Evolutionary conservation across 768 basidiomycete genomes (phyloP), one percentile per base, ranked within the genome.

Genomic region (Auriscalpium orientale): DNA sequence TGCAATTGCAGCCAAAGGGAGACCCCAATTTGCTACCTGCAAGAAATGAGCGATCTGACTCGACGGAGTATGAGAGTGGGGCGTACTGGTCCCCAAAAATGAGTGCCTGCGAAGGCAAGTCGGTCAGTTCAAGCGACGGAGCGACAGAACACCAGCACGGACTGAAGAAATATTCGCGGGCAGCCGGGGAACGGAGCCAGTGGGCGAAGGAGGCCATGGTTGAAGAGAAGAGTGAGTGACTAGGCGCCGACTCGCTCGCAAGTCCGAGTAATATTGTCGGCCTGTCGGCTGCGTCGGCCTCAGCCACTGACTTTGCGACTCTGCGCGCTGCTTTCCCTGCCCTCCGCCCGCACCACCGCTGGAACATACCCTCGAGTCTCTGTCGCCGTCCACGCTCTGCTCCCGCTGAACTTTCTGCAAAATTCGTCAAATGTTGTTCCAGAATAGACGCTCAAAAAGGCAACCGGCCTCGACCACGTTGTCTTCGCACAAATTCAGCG

Each of bases 21-120:
- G 81, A 65, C 95, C 95, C 91, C 95, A 99, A 77, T 99, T 99
- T 58, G 95, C 95, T 58, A 94, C 86, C 95, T 95, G 66, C 50
- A 36, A 40, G 38, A 55, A 50, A 64, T 59, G 57, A 22, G 34
- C 37, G n/a, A 18, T 50, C 28, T 28, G 43, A 57, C 50, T 33
- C 38, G 15, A 15, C 13, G 21, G 28, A 56, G 56, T 57, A 35
- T 45, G 64, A 28, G 28, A 28, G 28, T 28, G 28, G 28, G n/a
- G 84, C 90, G 69, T 59, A 95, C 94, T 58, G 94, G 94, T 63
- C 94, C 94, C 94, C 94, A 97, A 77, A 97, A 97, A 72, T 97
- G 94, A 60, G 94, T 97, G 67, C 93, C 93, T 95, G 56, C 35
- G 13, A 54, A 49, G 57, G 57, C 21, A 33, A 54, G 28, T 55